Conservation (phyloP, 177 flowering plant species). For the Tripterygium wilfordii region DNA sequence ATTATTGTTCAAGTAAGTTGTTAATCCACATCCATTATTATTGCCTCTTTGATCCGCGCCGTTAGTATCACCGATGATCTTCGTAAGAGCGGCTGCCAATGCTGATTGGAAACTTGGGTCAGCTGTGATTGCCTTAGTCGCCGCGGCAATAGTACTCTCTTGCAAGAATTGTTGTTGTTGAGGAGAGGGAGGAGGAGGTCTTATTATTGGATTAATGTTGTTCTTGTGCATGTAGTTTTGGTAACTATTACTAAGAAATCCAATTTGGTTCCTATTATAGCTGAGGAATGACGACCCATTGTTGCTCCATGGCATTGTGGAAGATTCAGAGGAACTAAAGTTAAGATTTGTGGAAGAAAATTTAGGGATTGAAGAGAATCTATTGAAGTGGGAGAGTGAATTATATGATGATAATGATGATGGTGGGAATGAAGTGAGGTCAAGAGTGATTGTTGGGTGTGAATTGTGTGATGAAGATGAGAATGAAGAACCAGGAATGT, state of each 20-base stretch:
- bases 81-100: slow-evolving; percentile 65
- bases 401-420: slow-evolving; percentile 28
- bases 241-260: slow-evolving; percentile 24
- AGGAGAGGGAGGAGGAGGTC: neutral
- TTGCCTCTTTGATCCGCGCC: no score
- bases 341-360: slow-evolving; percentile 49
- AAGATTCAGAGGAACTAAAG: slow-evolving; percentile 47
- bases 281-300: slow-evolving; percentile 21
- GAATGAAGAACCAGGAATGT: slow-evolving; percentile 44
- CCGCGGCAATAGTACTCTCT: slow-evolving; percentile 57
- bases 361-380: slow-evolving; percentile 24
- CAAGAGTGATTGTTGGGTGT: slow-evolving; percentile 81
- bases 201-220: slow-evolving; percentile 6
- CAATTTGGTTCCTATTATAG: slow-evolving; percentile 38
- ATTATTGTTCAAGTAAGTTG: slow-evolving; percentile 33
- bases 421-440: slow-evolving; percentile 58
- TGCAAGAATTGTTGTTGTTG: slow-evolving; percentile 21
- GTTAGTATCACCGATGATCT: slow-evolving; percentile 58
- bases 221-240: slow-evolving; percentile 43
- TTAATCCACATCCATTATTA: slow-evolving; percentile 42
- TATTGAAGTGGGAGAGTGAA: slow-evolving; percentile 46
- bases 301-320: slow-evolving; percentile 45
- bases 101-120: slow-evolving; percentile 83
- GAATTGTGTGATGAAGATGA: slow-evolving; percentile 38
- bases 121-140: slow-evolving; percentile 75